phyloP scores from a whole-genome alignment of 1,139 yeast species.

The Candida labiduridarum region DNA sequence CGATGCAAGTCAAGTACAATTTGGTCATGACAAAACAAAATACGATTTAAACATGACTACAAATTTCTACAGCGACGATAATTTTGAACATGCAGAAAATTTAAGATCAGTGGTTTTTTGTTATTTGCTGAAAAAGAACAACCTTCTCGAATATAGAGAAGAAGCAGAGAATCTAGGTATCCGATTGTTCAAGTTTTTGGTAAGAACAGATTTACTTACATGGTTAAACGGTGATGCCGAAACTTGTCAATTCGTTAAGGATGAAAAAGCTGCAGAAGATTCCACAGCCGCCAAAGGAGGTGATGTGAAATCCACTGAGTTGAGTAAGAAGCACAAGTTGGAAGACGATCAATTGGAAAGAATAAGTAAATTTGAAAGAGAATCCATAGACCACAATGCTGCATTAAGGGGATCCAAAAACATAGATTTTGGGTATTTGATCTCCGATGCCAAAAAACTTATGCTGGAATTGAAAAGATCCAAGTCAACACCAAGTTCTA shows the following conservation, averaged over 20 bases:
- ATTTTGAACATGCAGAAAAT: conserved; percentile 35
- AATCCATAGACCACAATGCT: conserved; percentile 75
- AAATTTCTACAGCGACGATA: conserved; percentile 57
- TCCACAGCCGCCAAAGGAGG: conserved; percentile 11
- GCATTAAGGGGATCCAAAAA: conserved; percentile 77
- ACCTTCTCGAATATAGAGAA: conserved; percentile 80
- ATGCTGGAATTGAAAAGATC: conserved; percentile 55
- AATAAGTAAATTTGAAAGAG: conserved; percentile 62
- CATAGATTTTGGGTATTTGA: conserved; percentile 72
- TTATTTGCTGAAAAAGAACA: conserved; percentile 75
- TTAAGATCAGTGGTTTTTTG: conserved; percentile 73
- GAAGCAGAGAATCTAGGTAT: conserved; percentile 68
- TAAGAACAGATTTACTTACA: conserved; percentile 79
- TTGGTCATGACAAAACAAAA: conserved; percentile 25
- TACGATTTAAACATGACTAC: conserved; percentile 51
- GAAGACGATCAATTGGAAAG: conserved; percentile 60
- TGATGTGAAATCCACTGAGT: conserved; percentile 7
- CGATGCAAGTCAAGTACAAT: conserved; percentile 38
- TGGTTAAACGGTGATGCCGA: conserved; percentile 76
- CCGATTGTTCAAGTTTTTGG: conserved; percentile 77
- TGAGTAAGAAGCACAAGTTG: conserved; percentile 28
- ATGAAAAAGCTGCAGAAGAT: conserved; percentile 20
- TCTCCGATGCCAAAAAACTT: conserved; percentile 69
- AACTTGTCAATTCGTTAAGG: conserved; percentile 52
- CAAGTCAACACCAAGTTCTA: conserved; percentile 24